A percentile compares a stretch with the other conserved stretches of the same genome.
Conservation (phyloP, 768 basidiomycete genomes). For the Lactarius sanguifluus region DNA sequence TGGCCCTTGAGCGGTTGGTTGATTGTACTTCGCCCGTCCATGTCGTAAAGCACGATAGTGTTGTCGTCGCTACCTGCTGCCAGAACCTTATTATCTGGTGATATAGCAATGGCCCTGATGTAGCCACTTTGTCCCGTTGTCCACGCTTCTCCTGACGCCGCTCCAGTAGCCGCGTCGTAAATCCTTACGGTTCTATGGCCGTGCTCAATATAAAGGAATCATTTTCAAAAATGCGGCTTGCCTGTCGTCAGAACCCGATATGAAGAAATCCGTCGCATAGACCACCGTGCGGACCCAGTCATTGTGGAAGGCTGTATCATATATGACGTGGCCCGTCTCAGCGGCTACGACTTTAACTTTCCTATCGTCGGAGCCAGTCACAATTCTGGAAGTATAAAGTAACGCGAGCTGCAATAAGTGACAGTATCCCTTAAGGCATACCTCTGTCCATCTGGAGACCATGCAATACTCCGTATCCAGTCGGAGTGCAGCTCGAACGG, state of each 20-base stretch:
- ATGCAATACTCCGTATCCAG: conserved; percentile 30
- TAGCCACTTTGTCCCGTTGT: conserved; percentile 15
- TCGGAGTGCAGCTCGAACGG: conserved; percentile 30
- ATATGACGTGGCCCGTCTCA: conserved; percentile 17
- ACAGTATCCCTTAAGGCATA: background rate
- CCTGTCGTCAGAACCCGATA: conserved; percentile 21
- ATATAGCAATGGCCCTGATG: conserved; percentile 31
- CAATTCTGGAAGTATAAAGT: conserved; percentile 10
- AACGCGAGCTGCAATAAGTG: background rate
- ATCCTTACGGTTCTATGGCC: conserved; percentile 21
- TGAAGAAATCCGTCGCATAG: conserved; percentile 9
- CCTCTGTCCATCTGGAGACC: conserved; percentile 33
- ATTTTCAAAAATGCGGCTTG: background rate
- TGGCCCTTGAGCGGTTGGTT: conserved; percentile 16
- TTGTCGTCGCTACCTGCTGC: conserved; percentile 21
- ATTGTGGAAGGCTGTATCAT: conserved; percentile 19
- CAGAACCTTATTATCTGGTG: conserved; percentile 32
- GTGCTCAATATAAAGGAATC: background rate
- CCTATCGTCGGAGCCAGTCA: conserved; percentile 21
- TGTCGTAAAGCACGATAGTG: conserved; percentile 19
- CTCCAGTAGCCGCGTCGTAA: conserved; percentile 19
- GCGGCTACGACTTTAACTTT: conserved; percentile 16
- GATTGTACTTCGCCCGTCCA: conserved; percentile 7
- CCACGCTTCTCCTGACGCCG: conserved; percentile 13
- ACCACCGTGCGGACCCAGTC: conserved; percentile 19